Percentiles rank a stretch among this genome's conserved stretches.
Evolutionary conservation across 768 basidiomycete species (phyloP).

Genomic region (Inosperma sp.): DNA sequence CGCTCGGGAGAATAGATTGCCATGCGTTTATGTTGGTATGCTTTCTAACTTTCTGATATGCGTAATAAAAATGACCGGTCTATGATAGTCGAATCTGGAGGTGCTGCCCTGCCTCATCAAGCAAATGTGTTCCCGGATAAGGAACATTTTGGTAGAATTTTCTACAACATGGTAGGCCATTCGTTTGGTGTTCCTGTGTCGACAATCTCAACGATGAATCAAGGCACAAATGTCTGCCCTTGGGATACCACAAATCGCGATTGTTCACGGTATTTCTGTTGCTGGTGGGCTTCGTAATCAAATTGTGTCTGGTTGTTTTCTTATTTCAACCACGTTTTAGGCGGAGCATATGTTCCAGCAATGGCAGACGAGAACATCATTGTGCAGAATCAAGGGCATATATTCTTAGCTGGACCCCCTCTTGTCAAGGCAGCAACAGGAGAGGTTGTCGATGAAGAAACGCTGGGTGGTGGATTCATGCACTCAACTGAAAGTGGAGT

Average conservation of each 20-base stretch:
- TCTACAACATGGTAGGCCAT: conserved; percentile 87
- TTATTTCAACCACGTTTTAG: conserved; percentile 28
- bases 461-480: conserved; percentile 86
- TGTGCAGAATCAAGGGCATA: conserved; percentile 85
- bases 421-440: conserved; percentile 94
- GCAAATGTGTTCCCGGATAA: conserved; percentile 94
- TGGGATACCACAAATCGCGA: conserved; percentile 85
- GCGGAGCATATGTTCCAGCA: conserved; percentile 91
- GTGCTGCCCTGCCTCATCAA: conserved; percentile 88
- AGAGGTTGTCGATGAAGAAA: conserved; percentile 89
- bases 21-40: conserved; percentile 89
- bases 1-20: conserved; percentile 83
- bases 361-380: conserved; percentile 96
- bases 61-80: background rate
- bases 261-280: conserved; percentile 93
- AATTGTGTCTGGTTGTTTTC: background rate
- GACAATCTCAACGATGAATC: background rate
- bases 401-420: conserved; percentile 93
- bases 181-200: background rate
- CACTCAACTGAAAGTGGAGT: conserved; percentile 90
- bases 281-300: conserved; percentile 48
- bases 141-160: conserved; percentile 93
- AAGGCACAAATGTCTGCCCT: conserved; percentile 92
- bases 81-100: conserved; percentile 81
- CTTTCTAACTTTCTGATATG: background rate